Conservation (phyloP, 2,329 filamentous ascomycete species). For the Thielaviopsis musarum region DNA sequence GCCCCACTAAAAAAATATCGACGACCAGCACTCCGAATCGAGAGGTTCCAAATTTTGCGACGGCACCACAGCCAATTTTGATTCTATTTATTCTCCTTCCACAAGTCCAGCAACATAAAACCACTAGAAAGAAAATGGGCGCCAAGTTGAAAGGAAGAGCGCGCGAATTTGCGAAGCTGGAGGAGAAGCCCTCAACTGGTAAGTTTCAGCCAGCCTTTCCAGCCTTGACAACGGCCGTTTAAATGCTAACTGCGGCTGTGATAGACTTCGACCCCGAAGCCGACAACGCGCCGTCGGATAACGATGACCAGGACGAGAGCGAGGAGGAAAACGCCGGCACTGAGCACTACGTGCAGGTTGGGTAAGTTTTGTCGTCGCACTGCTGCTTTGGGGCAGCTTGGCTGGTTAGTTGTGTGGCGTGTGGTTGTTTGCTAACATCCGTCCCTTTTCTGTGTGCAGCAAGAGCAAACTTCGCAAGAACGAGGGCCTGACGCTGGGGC, state of each 20-base stretch:
- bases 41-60: constrained; percentile 9
- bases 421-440: background rate
- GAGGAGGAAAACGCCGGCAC: constrained; percentile 45
- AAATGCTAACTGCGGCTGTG: background rate
- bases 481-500: constrained; percentile 51
- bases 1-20: constrained; percentile 12
- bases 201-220: background rate
- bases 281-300: constrained; percentile 38
- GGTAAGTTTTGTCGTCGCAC: constrained; percentile 25
- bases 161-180: constrained; percentile 8
- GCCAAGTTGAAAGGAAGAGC: constrained; percentile 10
- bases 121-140: background rate
- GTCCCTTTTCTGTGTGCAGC: constrained; percentile 22
- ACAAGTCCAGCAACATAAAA: background rate
- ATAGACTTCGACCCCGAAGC: constrained; percentile 71
- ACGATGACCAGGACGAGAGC: constrained; percentile 32
- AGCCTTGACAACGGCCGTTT: background rate
- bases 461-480: constrained; percentile 73
- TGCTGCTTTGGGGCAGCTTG: too few species aligned
- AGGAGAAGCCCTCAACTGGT: constrained; percentile 10
- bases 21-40: background rate
- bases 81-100: background rate
- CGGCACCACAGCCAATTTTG: background rate
- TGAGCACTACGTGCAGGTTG: constrained; percentile 73
- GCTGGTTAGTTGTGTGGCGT: background rate